Percentiles rank a stretch among this genome's conserved stretches.
phyloP scores from a whole-genome alignment of 2,329 filamentous ascomycete species.

The Colletotrichum liriopes region DNA sequence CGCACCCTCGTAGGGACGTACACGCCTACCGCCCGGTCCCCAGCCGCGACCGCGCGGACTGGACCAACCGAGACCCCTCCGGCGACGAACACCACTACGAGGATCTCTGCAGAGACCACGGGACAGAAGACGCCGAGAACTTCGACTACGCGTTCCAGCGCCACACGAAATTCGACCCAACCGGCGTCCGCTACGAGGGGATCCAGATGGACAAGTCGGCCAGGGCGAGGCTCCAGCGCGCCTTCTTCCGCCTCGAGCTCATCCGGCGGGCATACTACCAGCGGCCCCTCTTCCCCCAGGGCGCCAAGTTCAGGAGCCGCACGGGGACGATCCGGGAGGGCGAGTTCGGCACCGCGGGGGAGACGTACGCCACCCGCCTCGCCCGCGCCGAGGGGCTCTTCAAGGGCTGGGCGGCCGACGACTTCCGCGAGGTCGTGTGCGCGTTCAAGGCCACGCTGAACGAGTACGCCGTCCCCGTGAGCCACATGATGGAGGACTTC shows the following conservation, averaged over 20 bases:
- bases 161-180: not conserved
- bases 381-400: conserved; percentile 12
- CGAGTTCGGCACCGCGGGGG: not conserved
- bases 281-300: conserved; percentile 13
- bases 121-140: conserved; percentile 11
- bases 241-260: conserved; percentile 38
- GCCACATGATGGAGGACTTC: conserved; percentile 15
- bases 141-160: conserved; percentile 21
- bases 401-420: conserved; percentile 9
- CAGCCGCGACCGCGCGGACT: not conserved
- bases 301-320: conserved; percentile 14
- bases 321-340: not conserved
- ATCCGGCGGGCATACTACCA: conserved; percentile 22
- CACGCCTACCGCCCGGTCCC: not conserved
- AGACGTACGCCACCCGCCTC: conserved; percentile 12
- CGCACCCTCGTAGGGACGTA: not conserved
- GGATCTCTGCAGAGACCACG: conserved; percentile 8
- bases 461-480: conserved; percentile 15
- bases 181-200: not conserved
- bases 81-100: not conserved
- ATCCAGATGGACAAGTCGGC: not conserved
- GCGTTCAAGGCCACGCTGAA: conserved; percentile 35
- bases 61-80: not conserved
- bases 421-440: conserved; percentile 26
- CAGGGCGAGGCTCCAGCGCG: conserved; percentile 24